Percentiles rank a stretch among this genome's conserved stretches.
Evolutionary conservation across 1,284 basidiomycete species (phyloP).

Genomic region (Marasmius oreades): DNA sequence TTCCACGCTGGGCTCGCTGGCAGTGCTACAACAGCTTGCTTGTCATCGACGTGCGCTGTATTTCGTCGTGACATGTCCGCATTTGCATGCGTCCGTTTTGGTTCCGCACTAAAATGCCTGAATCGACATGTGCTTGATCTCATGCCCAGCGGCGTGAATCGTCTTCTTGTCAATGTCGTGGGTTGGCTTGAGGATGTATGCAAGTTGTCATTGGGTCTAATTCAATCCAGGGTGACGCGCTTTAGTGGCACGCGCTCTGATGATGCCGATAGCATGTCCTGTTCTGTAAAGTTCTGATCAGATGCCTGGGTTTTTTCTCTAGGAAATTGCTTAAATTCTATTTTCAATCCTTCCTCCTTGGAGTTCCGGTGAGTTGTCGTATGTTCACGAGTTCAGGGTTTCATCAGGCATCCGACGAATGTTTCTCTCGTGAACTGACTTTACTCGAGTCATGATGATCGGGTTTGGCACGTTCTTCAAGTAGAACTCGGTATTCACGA

Average conservation of each 20-base stretch:
- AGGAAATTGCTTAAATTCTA: constrained; percentile 94
- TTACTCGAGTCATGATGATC: background rate
- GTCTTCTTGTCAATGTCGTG: background rate
- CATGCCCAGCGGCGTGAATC: background rate
- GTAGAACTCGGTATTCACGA: too few relatives aligned
- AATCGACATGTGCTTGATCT: background rate
- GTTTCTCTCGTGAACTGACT: background rate
- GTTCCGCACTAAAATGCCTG: background rate
- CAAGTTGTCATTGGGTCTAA: too few relatives aligned
- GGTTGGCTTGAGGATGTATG: too few relatives aligned
- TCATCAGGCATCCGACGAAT: background rate
- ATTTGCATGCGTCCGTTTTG: too few relatives aligned
- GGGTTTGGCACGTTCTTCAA: background rate
- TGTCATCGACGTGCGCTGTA: too few relatives aligned
- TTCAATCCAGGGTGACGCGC: background rate
- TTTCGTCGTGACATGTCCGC: too few relatives aligned
- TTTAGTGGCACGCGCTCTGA: background rate
- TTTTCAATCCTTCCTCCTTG: constrained; percentile 92
- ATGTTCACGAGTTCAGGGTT: background rate
- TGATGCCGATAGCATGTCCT: constrained; percentile 9
- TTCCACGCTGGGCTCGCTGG: too few relatives aligned
- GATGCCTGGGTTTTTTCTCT: constrained; percentile 12
- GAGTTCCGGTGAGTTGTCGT: constrained; percentile 70
- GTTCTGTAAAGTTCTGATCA: background rate
- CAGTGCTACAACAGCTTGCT: too few relatives aligned